Evolutionary conservation across 176 grass and related monocot genomes (phyloP), one percentile per base, ranked within the genome.

Genomic region (Carex littledalei): DNA sequence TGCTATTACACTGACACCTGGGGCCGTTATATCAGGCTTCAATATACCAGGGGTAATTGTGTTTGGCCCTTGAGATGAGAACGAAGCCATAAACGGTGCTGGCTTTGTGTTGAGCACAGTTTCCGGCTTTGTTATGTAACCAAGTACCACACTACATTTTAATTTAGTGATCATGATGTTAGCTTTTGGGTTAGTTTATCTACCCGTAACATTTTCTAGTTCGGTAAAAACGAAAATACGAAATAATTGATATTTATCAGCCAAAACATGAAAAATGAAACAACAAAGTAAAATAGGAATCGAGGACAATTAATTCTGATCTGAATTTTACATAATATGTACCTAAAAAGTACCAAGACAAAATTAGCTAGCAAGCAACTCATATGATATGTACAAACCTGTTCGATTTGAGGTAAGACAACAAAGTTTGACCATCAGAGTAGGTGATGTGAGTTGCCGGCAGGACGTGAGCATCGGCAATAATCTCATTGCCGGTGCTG

Each of bases 61-160:
- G 78, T 94, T 97, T 0, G 89, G 91, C 5, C 91, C 94, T 65
- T 82, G 84, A 1, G 94, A 97, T 34, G 91, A 97, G 88, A 91
- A 97, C 0, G 32, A 21, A 0, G 89, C 91, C 89, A 92, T 97
- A 68, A 91, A 81, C 54, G 89, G 89, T 80, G 86, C 84, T 34
- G 91, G 94, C 67, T 67, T 91, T 32, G 0, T 79, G 58, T 83
- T 67, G 14, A 91, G 0, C 60, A 71, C 3, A 65, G 88, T 92
- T 53, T 14, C 77, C 53, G 86, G 82, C 64, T 85, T 93, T 16
- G 86, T 81, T 66, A 97, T 82, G 77, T 84, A 97, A 7, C 84
- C 94, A 47, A 60, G 10, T 5, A 87, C 71, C 0, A 14, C 20
- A 43, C 91, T 92, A 34, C 15, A 37, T 69, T 69, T 32, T 31